Conservation (phyloP, 768 basidiomycete species). For the Suillus americanus region DNA sequence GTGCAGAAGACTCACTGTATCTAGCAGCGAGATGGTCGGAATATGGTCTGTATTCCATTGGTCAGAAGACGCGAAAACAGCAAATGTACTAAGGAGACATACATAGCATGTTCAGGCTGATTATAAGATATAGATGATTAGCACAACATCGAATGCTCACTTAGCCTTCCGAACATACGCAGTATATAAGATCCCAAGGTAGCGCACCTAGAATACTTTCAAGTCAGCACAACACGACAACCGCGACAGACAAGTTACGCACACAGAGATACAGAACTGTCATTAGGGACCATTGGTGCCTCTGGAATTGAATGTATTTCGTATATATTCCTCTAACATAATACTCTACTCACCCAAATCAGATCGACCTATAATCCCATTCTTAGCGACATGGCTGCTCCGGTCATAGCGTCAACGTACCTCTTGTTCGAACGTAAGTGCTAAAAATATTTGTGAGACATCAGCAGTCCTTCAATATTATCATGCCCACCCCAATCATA, state of each 20-base stretch:
- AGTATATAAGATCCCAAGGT: background rate
- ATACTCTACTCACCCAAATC: background rate
- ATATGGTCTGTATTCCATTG: background rate
- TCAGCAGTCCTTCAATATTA: background rate
- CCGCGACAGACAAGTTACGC: background rate
- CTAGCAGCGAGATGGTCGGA: background rate
- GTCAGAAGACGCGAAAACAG: background rate
- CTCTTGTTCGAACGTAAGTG: background rate
- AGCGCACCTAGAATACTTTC: background rate
- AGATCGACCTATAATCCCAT: background rate
- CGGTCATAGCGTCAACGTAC: background rate
- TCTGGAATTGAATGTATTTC: background rate
- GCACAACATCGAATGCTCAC: background rate
- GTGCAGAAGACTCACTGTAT: background rate
- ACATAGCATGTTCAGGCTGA: background rate
- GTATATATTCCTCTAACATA: background rate
- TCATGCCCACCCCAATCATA: background rate
- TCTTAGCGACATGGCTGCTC: background rate
- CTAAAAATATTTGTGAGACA: background rate
- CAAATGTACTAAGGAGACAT: background rate
- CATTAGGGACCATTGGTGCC: background rate
- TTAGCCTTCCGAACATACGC: background rate
- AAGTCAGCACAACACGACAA: background rate
- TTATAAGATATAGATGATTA: background rate
- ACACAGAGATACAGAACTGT: background rate